Evolutionary conservation across 2,329 filamentous ascomycete species (phyloP).

Genomic region (Neodidymelliopsis sp.): DNA sequence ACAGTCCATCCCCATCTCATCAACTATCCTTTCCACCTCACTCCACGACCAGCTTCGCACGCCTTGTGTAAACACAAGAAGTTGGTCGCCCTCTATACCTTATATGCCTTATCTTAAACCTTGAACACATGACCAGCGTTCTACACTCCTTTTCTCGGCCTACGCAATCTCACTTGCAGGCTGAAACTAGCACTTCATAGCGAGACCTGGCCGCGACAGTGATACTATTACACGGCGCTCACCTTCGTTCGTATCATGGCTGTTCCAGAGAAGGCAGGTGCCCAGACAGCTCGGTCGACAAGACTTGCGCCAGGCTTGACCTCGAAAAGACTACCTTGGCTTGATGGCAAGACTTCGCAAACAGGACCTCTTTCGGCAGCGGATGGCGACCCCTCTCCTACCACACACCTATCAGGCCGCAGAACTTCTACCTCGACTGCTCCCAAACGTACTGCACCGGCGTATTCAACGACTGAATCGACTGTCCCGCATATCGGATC

Average conservation of each 20-base stretch:
- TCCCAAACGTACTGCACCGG: conserved; percentile 5
- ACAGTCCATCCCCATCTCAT: conserved; percentile 20
- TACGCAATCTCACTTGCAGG: neutral
- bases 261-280: neutral
- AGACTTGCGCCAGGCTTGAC: conserved; percentile 23
- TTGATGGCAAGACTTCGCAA: conserved; percentile 33
- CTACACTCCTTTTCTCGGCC: neutral
- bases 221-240: neutral
- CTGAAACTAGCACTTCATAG: neutral
- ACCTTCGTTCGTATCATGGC: neutral
- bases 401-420: conserved; percentile 7
- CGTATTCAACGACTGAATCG: neutral
- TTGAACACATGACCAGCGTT: neutral
- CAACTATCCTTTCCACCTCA: conserved; percentile 15
- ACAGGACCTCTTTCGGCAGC: conserved; percentile 1
- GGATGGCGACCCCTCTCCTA: conserved; percentile 13
- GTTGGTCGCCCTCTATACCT: conserved; percentile 20
- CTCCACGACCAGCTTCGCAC: conserved; percentile 24
- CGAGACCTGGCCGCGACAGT: neutral
- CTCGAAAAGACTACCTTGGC: conserved; percentile 40
- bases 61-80: conserved; percentile 9
- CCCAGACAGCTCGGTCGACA: neutral
- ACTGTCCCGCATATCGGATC: neutral
- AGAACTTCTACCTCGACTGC: conserved; percentile 2
- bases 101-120: neutral